phyloP scores from a whole-genome alignment of 495 filamentous ascomycete species.

The Evernia prunastri region DNA sequence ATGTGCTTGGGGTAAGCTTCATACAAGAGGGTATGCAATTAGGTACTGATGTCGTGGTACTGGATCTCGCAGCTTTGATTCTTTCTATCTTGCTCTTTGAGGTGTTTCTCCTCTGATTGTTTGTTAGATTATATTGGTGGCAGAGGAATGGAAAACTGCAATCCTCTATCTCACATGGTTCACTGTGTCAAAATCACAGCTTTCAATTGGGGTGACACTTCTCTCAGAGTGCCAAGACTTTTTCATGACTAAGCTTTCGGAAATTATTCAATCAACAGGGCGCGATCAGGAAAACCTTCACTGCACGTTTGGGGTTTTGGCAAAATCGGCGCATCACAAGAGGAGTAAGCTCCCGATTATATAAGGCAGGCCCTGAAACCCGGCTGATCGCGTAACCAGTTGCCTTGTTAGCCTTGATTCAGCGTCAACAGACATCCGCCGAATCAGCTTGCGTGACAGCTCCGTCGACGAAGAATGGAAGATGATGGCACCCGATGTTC shows the following conservation, averaged over 20 bases:
- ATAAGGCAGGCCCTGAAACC: neutral
- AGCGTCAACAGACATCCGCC: neutral
- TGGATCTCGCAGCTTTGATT: too few relatives aligned
- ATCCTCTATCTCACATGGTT: neutral
- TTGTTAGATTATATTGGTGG: too few relatives aligned
- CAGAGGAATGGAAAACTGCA: neutral
- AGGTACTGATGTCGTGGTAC: too few relatives aligned
- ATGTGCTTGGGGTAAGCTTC: too few relatives aligned
- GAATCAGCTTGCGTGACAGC: conserved; percentile 12
- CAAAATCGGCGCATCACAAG: neutral
- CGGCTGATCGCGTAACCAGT: neutral
- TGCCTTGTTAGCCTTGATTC: neutral
- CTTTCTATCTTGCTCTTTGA: too few relatives aligned
- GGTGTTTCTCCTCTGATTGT: too few relatives aligned
- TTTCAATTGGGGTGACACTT: neutral
- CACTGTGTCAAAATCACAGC: neutral
- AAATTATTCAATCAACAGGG: neutral
- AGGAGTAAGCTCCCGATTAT: neutral
- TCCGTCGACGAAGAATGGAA: conserved; percentile 22
- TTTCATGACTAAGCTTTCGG: neutral
- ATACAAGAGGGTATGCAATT: too few relatives aligned
- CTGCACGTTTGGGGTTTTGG: neutral
- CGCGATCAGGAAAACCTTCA: neutral
- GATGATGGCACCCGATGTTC: conserved; percentile 54
- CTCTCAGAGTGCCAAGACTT: neutral